phyloP scores from a whole-genome alignment of 2,329 filamentous ascomycete species.

The Paraphaeosphaeria sporulosa region DNA sequence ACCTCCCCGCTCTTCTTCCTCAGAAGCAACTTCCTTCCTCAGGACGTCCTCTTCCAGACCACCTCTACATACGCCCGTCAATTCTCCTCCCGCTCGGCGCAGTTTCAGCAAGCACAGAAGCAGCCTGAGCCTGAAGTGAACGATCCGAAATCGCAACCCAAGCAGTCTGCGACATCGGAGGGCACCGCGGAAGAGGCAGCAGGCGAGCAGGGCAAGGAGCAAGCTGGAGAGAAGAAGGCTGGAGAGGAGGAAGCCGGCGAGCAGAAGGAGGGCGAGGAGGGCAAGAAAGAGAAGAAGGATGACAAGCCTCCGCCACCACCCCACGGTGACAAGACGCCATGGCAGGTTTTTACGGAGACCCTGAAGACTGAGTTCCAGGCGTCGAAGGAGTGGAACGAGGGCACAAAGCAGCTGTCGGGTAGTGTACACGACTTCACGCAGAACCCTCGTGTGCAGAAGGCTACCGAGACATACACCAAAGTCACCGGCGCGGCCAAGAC shows the following conservation, averaged over 20 bases:
- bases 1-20: constrained; percentile 47
- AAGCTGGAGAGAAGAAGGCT: constrained; percentile 49
- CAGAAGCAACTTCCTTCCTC: constrained; percentile 53
- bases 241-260: constrained; percentile 58
- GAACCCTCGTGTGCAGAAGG: constrained; percentile 87
- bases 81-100: constrained; percentile 51
- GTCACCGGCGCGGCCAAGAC: constrained; percentile 84
- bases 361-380: constrained; percentile 92
- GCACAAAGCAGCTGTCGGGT: constrained; percentile 90
- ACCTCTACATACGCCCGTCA: constrained; percentile 54
- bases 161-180: constrained; percentile 53
- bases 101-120: constrained; percentile 46
- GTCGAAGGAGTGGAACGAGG: constrained; percentile 99
- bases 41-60: constrained; percentile 49
- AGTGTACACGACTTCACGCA: constrained; percentile 91
- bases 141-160: constrained; percentile 41
- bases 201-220: constrained; percentile 51
- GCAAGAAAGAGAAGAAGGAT: constrained; percentile 64
- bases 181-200: constrained; percentile 42
- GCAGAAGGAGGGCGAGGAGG: constrained; percentile 53
- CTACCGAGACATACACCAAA: constrained; percentile 84
- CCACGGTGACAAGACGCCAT: constrained; percentile 96
- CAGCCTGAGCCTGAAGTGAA: constrained; percentile 44
- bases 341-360: constrained; percentile 99
- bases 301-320: constrained; percentile 82